These are phyloP conservation scores for Craspedostauros australis DNA, from an alignment of 108 stramenopile genomes.

Conservation along the genomic window DNA sequence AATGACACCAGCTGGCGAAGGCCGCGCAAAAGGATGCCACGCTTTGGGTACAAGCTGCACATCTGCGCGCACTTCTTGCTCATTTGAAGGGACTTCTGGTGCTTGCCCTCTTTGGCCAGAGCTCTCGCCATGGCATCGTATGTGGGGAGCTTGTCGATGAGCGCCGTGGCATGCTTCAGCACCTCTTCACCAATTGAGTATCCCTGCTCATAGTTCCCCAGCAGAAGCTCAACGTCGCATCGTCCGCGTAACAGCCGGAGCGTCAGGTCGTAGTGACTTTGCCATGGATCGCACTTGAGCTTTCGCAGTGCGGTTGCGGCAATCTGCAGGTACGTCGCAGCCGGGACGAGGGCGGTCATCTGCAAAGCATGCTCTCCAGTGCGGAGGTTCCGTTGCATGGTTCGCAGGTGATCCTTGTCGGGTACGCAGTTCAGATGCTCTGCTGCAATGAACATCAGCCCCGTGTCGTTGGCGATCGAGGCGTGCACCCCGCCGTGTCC, in stretches of 20 bases:
- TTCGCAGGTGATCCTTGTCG: too few species aligned
- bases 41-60: too few species aligned
- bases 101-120: slow-evolving; percentile 15
- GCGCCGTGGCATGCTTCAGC: background rate
- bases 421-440: slow-evolving; percentile 28
- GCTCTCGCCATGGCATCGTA: slow-evolving; percentile 8
- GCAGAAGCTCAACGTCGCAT: slow-evolving; percentile 12
- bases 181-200: slow-evolving; percentile 8
- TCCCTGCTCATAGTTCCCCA: slow-evolving; percentile 19
- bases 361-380: slow-evolving; percentile 20
- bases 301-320: too few species aligned
- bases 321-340: slow-evolving; percentile 20
- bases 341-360: slow-evolving; percentile 17
- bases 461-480: too few species aligned
- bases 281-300: slow-evolving; percentile 13
- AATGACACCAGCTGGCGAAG: too few species aligned
- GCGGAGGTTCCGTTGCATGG: slow-evolving; percentile 13
- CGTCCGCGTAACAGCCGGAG: slow-evolving; percentile 12
- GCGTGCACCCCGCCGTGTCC: too few species aligned
- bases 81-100: slow-evolving; percentile 8
- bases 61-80: too few species aligned
- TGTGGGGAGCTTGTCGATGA: slow-evolving; percentile 24
- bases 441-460: slow-evolving; percentile 32
- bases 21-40: too few species aligned
- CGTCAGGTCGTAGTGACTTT: slow-evolving; percentile 29